Evolutionary conservation across 108 stramenopile species (phyloP).

Genomic region (Nitzschia inconspicua): DNA sequence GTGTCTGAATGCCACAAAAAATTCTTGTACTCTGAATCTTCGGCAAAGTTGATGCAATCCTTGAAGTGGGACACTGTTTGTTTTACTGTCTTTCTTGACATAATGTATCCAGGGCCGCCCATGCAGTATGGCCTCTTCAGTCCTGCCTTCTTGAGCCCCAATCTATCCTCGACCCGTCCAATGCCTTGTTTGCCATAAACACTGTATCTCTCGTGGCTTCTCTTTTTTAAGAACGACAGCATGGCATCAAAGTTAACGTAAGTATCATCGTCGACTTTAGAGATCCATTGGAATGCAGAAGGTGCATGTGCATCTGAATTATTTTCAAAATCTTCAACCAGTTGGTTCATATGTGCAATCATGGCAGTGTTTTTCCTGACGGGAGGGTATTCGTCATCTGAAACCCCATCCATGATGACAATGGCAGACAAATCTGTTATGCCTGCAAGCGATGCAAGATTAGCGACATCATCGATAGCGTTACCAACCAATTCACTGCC

Average conservation of each 20-base stretch:
- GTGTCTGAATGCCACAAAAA: conserved; percentile 26
- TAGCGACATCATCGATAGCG: conserved; percentile 11
- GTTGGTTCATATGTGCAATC: conserved; percentile 14
- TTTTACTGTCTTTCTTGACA: conserved; percentile 16
- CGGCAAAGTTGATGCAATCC: conserved; percentile 17
- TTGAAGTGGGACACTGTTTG: conserved; percentile 7
- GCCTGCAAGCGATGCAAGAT: conserved; percentile 14
- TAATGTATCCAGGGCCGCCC: conserved; percentile 25
- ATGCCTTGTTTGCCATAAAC: conserved; percentile 22
- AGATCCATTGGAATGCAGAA: conserved; percentile 23
- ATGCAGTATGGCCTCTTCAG: conserved; percentile 22
- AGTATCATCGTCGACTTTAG: conserved; percentile 28
- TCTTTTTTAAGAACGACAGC: conserved; percentile 12
- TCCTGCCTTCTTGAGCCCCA: conserved; percentile 18
- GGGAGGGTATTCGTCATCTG: conserved; percentile 30
- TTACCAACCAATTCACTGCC: conserved; percentile 6
- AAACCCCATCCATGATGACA: conserved; percentile 17
- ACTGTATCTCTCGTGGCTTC: conserved; percentile 9
- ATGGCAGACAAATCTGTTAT: conserved; percentile 15
- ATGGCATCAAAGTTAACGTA: conserved; percentile 23
- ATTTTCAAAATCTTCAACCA: conserved; percentile 13
- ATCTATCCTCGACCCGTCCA: conserved; percentile 17
- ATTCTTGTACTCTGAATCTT: conserved; percentile 13
- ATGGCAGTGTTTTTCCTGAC: conserved; percentile 26
- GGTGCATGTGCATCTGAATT: conserved; percentile 4